Percentiles rank a stretch among this genome's conserved stretches.
phyloP scores from a whole-genome alignment of 2,329 filamentous ascomycete species.

The Venturiaceae sp. region DNA sequence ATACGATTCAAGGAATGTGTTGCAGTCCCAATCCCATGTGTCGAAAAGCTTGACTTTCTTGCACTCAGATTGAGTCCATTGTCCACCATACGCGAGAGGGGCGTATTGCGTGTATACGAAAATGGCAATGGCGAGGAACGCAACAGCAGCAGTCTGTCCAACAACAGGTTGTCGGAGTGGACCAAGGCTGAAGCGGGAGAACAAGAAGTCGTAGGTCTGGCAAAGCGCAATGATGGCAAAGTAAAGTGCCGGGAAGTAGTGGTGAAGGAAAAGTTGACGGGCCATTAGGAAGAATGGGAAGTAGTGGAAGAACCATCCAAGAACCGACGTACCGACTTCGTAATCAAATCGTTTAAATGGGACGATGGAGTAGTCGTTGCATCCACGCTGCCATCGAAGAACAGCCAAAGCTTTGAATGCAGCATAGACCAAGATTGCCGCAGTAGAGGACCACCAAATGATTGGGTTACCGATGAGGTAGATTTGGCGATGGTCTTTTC shows the following conservation, averaged over 20 bases:
- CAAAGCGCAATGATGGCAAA: constrained; percentile 86
- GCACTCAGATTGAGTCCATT: constrained; percentile 87
- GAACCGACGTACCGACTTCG: constrained; percentile 79
- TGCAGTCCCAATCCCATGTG: constrained; percentile 98
- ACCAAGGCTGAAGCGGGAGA: constrained; percentile 60
- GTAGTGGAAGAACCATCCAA: constrained; percentile 97
- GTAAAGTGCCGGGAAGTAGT: constrained; percentile 95
- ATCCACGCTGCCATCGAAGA: constrained; percentile 90
- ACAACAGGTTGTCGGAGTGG: constrained; percentile 61
- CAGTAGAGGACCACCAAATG: constrained; percentile 85
- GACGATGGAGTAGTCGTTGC: constrained; percentile 68
- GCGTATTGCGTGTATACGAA: constrained; percentile 76
- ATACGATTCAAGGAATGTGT: constrained; percentile 38
- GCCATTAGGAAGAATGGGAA: constrained; percentile 99
- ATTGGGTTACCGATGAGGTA: constrained; percentile 93
- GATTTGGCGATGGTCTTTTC: constrained; percentile 84
- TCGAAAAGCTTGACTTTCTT: constrained; percentile 75
- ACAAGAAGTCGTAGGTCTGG: constrained; percentile 80
- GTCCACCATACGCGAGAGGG: constrained; percentile 84
- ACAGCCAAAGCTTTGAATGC: constrained; percentile 81
- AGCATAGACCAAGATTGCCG: constrained; percentile 66
- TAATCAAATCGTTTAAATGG: constrained; percentile 97
- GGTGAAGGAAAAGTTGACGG: constrained; percentile 76
- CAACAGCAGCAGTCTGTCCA: constrained; percentile 62
- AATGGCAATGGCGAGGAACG: constrained; percentile 65